Conservation (phyloP, 768 basidiomycete species). For the Xerocomellus chrysenteron region DNA sequence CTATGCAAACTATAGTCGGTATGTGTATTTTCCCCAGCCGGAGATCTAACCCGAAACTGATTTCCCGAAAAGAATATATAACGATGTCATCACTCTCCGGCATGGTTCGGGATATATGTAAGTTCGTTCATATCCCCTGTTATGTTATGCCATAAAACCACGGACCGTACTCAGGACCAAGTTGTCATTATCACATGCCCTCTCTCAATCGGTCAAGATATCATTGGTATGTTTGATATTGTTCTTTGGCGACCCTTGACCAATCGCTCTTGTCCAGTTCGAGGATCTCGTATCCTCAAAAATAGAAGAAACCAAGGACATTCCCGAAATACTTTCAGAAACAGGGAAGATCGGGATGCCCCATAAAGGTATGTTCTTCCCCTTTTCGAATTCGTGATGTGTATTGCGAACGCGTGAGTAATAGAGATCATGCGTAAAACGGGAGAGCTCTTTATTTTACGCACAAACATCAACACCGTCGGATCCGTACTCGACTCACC, state of each 20-base stretch:
- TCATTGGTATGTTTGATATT: slow-evolving; percentile 59
- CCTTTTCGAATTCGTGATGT: neutral
- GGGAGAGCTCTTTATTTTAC: slow-evolving; percentile 87
- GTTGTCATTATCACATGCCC: slow-evolving; percentile 88
- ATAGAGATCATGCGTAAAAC: slow-evolving; percentile 97
- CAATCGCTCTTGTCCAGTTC: slow-evolving; percentile 49
- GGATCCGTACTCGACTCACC: slow-evolving; percentile 97
- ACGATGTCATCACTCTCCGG: slow-evolving; percentile 93
- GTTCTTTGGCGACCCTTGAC: neutral
- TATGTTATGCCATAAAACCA: slow-evolving; percentile 8
- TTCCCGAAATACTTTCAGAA: slow-evolving; percentile 89
- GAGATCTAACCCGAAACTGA: slow-evolving; percentile 25
- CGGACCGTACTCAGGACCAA: slow-evolving; percentile 69
- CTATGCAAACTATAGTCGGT: slow-evolving; percentile 96
- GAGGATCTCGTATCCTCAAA: slow-evolving; percentile 90
- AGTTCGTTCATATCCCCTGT: slow-evolving; percentile 30
- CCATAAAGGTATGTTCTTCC: slow-evolving; percentile 58
- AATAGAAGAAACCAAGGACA: slow-evolving; percentile 95
- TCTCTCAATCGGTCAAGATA: slow-evolving; percentile 96
- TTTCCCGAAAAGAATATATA: slow-evolving; percentile 69
- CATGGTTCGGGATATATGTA: slow-evolving; percentile 96
- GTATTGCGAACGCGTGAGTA: slow-evolving; percentile 14
- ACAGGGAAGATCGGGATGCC: slow-evolving; percentile 93
- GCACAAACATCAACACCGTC: slow-evolving; percentile 93
- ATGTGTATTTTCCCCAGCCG: slow-evolving; percentile 21